These are phyloP conservation scores for Cadophora sp. DNA, from an alignment of 2,329 filamentous ascomycete species.

Conservation along the genomic window DNA sequence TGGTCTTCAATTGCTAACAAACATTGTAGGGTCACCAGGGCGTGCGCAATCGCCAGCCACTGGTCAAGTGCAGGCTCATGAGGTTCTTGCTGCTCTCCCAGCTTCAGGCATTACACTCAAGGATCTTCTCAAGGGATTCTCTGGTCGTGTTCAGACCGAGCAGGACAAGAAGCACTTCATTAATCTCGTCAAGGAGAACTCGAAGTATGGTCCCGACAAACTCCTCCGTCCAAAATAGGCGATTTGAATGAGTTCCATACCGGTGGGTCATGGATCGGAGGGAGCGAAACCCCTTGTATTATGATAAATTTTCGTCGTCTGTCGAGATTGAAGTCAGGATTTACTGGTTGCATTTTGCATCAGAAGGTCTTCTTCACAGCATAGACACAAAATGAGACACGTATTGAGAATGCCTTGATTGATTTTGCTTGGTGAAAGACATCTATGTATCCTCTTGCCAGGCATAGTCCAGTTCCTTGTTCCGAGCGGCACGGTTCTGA, in stretches of 20 bases:
- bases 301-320: not conserved
- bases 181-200: constrained; percentile 61
- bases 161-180: constrained; percentile 64
- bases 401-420: constrained; percentile 12
- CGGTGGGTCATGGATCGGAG: not conserved
- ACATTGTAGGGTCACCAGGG: constrained; percentile 9
- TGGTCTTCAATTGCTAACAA: not conserved
- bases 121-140: constrained; percentile 60
- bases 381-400: constrained; percentile 18
- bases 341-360: constrained; percentile 26
- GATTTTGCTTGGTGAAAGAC: not conserved
- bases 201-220: constrained; percentile 62
- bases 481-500: constrained; percentile 77
- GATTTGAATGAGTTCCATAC: not conserved
- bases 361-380: constrained; percentile 14
- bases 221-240: constrained; percentile 47
- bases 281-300: not conserved
- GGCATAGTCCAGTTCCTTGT: constrained; percentile 82
- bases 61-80: constrained; percentile 54
- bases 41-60: constrained; percentile 21
- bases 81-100: constrained; percentile 62
- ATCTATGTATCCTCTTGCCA: constrained; percentile 94
- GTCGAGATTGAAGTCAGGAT: constrained; percentile 4
- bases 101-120: constrained; percentile 60
- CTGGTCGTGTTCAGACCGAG: constrained; percentile 57